Evolutionary conservation across 1,139 yeast species (phyloP), one percentile per base, ranked within the genome.

Genomic region (Zygotorulaspora mrakii): DNA sequence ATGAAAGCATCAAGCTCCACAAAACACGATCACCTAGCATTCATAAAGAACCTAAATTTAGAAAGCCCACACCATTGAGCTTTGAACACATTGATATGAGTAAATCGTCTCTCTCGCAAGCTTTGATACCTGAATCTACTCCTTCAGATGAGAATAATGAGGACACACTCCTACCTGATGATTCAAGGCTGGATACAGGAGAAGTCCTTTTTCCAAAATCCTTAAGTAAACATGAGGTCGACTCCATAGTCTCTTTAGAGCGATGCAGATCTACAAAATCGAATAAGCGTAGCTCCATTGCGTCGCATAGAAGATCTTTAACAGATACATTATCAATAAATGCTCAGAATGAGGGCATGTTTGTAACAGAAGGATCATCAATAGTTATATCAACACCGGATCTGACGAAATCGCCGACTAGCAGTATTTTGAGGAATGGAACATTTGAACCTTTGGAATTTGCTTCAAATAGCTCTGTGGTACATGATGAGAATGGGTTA

Each of bases 171-270:
- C 17, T 13, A 5, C 35, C 22, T 35, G 22, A 34, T 31, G 43
- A 26, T 43, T 56, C 32, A 6, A 55, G 49, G 38, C 49, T 54
- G 12, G 57, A 59, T 37, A 50, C 60, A 3, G 89, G 91, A 9
- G 89, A 82, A 43, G 76, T 79, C 0, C 63, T 82, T 29, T 83
- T 83, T 58, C 94, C 94, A 0, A 82, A 79, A 54, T 74, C 77
- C 2, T 66, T 83, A 32, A 79, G 73, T 47, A 69, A 75, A 0
- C 77, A 73, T 40, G 94, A 83, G 57, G 85, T 83, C 11, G 86
- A 81, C 50, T 78, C 84, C 35, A 83, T 83, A 45, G 81, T 81
- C 1, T 76, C 86, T 4, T 57, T 83, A 33, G 94, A 83, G 58
- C 70, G 89, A 47, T 75, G 82, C 12, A 67, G 86, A 48, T 80